Base-by-base conservation (phyloP, 768 basidiomycete species). In the Termitomyces sp. region DNA sequence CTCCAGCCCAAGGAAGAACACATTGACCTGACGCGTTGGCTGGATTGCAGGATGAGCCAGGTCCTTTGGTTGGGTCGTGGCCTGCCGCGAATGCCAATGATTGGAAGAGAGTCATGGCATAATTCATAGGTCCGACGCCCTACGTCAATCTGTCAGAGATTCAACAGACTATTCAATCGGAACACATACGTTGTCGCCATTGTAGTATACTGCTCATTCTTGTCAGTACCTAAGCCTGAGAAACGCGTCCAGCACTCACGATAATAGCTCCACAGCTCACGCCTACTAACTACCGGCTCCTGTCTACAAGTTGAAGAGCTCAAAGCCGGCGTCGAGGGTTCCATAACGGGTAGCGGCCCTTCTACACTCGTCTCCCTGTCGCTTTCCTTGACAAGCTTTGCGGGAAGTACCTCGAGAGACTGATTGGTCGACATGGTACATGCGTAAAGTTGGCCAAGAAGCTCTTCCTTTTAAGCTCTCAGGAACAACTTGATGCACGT, bases 241-340 rank as follows among this genome's bases (percentile, higher is more conserved):
- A 37, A 50, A 18, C 36, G 50, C 54, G 47, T 62, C 56, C 44
- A 39, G 20, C 28, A 81, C 83, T 33, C 50, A 89, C 88, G 60
- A 68, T 91, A 91, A 65, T 91, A 92, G 54, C 83, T 84, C 90
- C 90, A 92, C 8, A 92, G 72, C 66, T 92, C 90, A 65, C 69
- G 80, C 50, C 85, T 77, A 18, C 85, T 89, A 5, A 91, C 89
- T 8, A 86, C 66, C 0, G 90, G 90, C 55, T 88, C 90, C 4
- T 51, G 51, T 39, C 26, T 39, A 5, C 51, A 18, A 3, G 5
- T 36, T 15, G 24, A 37, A 26, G 24, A 28, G 18, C 26, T 18
- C 24, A 18, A n/a, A 51, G 51, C 10, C 18, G 36, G 36, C 2
- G 51, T 28, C 2, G 6, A 37, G 26, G 51, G 18, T 37, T 36